A percentile compares a stretch with the other conserved stretches of the same genome.
phyloP scores from a whole-genome alignment of 202 grass and related monocot genomes.

The Sporobolus alterniflorus region DNA sequence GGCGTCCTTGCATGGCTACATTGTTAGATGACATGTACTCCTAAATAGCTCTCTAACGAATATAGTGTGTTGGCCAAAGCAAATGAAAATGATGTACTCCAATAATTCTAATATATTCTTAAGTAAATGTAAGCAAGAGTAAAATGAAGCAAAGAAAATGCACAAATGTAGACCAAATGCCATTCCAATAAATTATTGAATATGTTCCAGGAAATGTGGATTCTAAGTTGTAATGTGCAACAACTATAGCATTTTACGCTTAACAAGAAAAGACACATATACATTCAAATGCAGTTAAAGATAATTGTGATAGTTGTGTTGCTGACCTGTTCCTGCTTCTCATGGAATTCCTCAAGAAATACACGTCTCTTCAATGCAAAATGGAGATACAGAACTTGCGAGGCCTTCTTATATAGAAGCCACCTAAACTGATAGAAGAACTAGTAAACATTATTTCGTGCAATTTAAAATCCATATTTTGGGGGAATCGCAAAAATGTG shows the following conservation, averaged over 20 bases:
- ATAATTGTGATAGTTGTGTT: background rate
- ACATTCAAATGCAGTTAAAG: background rate
- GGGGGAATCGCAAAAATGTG: background rate
- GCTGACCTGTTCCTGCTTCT: slow-evolving; percentile 98
- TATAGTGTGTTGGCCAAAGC: slow-evolving; percentile 18
- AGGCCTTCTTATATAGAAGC: slow-evolving; percentile 96
- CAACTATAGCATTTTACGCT: background rate
- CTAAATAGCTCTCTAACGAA: slow-evolving; percentile 12
- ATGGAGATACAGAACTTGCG: slow-evolving; percentile 92
- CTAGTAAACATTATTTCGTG: slow-evolving; percentile 46
- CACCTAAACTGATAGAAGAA: slow-evolving; percentile 92
- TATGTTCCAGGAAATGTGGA: background rate
- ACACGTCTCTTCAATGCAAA: slow-evolving; percentile 87
- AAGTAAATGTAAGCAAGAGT: background rate
- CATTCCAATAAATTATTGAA: background rate
- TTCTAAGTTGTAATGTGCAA: background rate
- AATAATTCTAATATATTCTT: background rate
- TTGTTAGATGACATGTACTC: background rate
- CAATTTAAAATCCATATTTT: slow-evolving; percentile 1
- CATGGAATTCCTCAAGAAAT: slow-evolving; percentile 95
- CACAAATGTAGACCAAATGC: background rate
- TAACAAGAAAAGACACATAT: background rate
- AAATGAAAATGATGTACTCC: slow-evolving; percentile 4
- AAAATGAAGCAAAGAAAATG: background rate
- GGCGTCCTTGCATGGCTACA: background rate